Base-by-base conservation (phyloP, 2,329 filamentous ascomycete genomes). In the Metarhizium anisopliae region DNA sequence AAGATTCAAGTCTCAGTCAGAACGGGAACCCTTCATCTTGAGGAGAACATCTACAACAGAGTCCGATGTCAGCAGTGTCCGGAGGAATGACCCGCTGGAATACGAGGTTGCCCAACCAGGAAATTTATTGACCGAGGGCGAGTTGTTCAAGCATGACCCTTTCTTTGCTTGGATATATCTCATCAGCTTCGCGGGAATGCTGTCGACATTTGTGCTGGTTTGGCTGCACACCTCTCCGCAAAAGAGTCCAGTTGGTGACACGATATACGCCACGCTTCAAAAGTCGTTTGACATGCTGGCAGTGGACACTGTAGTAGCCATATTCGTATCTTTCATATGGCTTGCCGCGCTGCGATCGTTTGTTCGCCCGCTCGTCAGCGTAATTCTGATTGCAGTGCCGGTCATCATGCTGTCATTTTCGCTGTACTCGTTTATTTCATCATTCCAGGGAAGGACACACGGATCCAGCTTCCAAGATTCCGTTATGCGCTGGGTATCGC, bases 81-180 rank as follows among this genome's bases (percentile, higher is more conserved):
- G 59, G 25, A 69, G 71, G 36, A 68, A 72, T 16, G 73, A 73
- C 53, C 69, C 69, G 1, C 68, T 71, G 16, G 70, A 74, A 53
- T 67, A 66, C 5, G 67, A 69, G 16, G 38, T 69, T 0, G 59
- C 67, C 11, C 67, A 73, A 18, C 65, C 70, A 2, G 69, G 81
- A 0, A 76, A 84, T 36, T 76, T 82, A 29, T 74, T 80, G 11
- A 75, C 82, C 4, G 79, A 85, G 45, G 79, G 80, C 52, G 87
- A 92, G 65, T 80, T 88, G 25, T 90, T 90, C 58, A 80, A 82
- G 52, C 90, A 97, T 68, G 94, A 99, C 70, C 79, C 86, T 5
- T 95, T 97, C 72, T 99, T 94, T 79, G 90, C 89, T 4, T 92
- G 90, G 72, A 78, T 96, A 47, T 99, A 92, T 68, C 74, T 95